Percentiles rank a stretch among this genome's conserved stretches.
phyloP scores from a whole-genome alignment of 139 green algal genomes.

The Volvox reticuliferus region DNA sequence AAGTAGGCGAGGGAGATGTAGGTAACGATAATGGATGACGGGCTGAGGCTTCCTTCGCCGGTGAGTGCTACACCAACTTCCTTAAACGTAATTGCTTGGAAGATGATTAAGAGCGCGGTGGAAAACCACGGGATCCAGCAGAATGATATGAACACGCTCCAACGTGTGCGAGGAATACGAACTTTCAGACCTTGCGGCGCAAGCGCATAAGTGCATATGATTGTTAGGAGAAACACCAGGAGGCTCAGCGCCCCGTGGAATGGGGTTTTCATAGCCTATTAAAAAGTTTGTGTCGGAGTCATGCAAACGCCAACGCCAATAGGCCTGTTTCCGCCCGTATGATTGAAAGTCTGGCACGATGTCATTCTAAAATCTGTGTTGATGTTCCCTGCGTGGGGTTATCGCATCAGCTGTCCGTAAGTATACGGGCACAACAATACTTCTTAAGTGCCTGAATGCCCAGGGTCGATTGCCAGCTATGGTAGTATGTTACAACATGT shows the following conservation, averaged over 20 bases:
- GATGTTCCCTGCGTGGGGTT: no score
- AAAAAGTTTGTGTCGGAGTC: no score
- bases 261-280: neutral
- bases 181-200: neutral
- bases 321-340: no score
- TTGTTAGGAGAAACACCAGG: neutral
- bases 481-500: no score
- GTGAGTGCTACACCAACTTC: neutral
- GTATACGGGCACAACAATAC: no score
- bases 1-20: slow-evolving; percentile 3
- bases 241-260: slow-evolving; percentile 1
- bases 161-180: neutral
- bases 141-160: neutral
- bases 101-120: neutral
- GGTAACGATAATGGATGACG: neutral
- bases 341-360: no score
- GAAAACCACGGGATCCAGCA: slow-evolving; percentile 6
- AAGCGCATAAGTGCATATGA: neutral
- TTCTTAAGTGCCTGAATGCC: no score
- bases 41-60: neutral
- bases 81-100: slow-evolving; percentile 1
- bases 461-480: no score
- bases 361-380: no score
- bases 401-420: no score
- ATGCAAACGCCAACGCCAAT: no score